Evolutionary conservation across 78 protist species (phyloP).

Genomic region (Dictyostelium citrinum): DNA sequence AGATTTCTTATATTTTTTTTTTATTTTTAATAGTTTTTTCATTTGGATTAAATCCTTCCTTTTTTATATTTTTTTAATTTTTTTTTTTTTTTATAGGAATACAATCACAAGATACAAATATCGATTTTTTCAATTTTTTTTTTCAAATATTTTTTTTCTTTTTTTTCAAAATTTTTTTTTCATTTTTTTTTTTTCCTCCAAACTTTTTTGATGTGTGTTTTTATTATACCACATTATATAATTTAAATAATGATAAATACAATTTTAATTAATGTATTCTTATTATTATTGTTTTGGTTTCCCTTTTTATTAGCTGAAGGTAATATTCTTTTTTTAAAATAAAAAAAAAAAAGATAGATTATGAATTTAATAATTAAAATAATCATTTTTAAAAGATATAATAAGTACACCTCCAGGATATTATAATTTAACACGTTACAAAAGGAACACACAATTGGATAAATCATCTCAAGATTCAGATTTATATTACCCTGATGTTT

Average conservation of each 20-base stretch:
- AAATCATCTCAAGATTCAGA: background rate
- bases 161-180: too few relatives aligned
- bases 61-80: too few relatives aligned
- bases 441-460: background rate
- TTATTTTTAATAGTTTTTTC: background rate
- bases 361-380: too few relatives aligned
- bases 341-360: too few relatives aligned
- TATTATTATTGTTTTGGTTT: background rate
- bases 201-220: background rate
- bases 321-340: too few relatives aligned
- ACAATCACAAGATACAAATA: too few relatives aligned
- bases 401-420: background rate
- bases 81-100: too few relatives aligned
- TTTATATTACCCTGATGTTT: background rate
- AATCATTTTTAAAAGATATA: background rate
- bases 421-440: background rate
- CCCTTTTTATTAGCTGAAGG: background rate
- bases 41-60: too few relatives aligned
- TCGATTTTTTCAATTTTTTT: too few relatives aligned
- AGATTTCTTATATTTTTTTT: background rate
- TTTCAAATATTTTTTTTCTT: too few relatives aligned
- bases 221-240: background rate
- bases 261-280: too few relatives aligned
- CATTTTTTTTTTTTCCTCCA: background rate
- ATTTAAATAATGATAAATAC: background rate